A percentile compares a stretch with the other conserved stretches of the same genome.
These are phyloP conservation scores for Carallia brachiata DNA, from an alignment of 345 rosid genomes.

Conservation along the genomic window DNA sequence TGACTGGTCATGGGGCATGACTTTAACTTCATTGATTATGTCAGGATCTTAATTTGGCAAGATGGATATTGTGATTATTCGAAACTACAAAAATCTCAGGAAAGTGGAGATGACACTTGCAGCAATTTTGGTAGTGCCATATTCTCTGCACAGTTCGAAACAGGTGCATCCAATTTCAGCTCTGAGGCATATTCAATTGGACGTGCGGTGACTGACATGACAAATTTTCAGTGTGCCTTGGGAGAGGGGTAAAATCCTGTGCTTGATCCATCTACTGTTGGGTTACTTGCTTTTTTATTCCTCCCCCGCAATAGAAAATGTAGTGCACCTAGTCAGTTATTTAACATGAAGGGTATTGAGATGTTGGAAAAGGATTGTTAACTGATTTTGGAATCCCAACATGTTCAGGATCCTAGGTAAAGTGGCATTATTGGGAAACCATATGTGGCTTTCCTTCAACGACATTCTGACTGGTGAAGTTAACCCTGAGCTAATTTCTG, in stretches of 20 bases:
- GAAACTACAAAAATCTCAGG: conserved; percentile 29
- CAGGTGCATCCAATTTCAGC: conserved; percentile 11
- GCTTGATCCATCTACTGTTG: conserved; percentile 11
- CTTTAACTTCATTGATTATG: not conserved
- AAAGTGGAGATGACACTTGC: conserved; percentile 13
- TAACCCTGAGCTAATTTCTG: conserved; percentile 20
- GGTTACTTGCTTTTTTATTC: not conserved
- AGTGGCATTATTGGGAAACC: conserved; percentile 44
- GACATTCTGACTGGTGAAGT: conserved; percentile 28
- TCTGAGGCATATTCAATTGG: conserved; percentile 32
- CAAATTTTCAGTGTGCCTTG: conserved; percentile 34
- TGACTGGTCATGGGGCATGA: not conserved
- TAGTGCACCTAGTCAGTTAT: too few relatives aligned
- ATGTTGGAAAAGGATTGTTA: not conserved
- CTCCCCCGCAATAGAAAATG: too few relatives aligned
- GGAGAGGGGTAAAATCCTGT: conserved; percentile 54
- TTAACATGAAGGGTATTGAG: not conserved
- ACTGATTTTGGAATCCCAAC: not conserved
- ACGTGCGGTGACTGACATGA: conserved; percentile 37
- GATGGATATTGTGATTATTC: conserved; percentile 47
- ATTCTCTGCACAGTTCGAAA: conserved; percentile 20
- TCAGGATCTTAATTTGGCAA: conserved; percentile 61
- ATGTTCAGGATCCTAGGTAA: conserved; percentile 47
- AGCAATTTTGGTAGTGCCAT: conserved; percentile 20
- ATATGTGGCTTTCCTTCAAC: conserved; percentile 45